Conservation (phyloP, 768 basidiomycete genomes). For the Boletus subcaerulescens region DNA sequence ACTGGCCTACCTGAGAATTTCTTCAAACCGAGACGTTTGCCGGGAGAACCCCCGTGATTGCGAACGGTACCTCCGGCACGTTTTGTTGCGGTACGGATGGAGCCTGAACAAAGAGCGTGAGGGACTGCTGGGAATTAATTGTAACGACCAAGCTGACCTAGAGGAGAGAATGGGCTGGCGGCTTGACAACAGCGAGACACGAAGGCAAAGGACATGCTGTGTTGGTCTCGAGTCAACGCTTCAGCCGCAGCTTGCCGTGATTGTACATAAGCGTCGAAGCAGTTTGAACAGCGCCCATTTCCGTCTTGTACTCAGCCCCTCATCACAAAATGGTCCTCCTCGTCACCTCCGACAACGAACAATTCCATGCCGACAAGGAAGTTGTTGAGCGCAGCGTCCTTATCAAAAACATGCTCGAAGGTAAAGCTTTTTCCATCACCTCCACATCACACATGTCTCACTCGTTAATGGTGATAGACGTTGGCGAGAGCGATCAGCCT, state of each 20-base stretch:
- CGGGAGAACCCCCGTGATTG: slow-evolving; percentile 91
- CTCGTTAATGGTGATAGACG: slow-evolving; percentile 50
- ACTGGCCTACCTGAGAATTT: slow-evolving; percentile 80
- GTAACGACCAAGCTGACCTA: slow-evolving; percentile 23
- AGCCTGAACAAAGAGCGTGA: slow-evolving; percentile 36
- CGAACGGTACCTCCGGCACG: slow-evolving; percentile 91
- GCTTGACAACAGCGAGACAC: slow-evolving; percentile 42
- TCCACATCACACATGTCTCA: not conserved
- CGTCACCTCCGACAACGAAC: slow-evolving; percentile 93
- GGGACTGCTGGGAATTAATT: not conserved
- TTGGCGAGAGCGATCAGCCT: slow-evolving; percentile 91
- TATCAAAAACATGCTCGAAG: slow-evolving; percentile 99
- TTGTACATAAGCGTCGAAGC: slow-evolving; percentile 4
- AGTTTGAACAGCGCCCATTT: not conserved
- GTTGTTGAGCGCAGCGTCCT: slow-evolving; percentile 94
- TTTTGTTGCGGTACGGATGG: slow-evolving; percentile 93
- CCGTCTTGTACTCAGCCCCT: slow-evolving; percentile 7
- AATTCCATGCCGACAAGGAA: slow-evolving; percentile 89
- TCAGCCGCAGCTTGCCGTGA: slow-evolving; percentile 15
- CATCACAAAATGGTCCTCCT: slow-evolving; percentile 69
- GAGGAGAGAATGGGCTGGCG: slow-evolving; percentile 49
- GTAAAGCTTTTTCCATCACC: slow-evolving; percentile 37
- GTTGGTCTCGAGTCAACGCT: not conserved
- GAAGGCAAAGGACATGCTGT: slow-evolving; percentile 27
- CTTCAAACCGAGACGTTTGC: slow-evolving; percentile 92